Evolutionary conservation across 2,329 filamentous ascomycete species (phyloP).

Genomic region (Achaetomium macrosporum): DNA sequence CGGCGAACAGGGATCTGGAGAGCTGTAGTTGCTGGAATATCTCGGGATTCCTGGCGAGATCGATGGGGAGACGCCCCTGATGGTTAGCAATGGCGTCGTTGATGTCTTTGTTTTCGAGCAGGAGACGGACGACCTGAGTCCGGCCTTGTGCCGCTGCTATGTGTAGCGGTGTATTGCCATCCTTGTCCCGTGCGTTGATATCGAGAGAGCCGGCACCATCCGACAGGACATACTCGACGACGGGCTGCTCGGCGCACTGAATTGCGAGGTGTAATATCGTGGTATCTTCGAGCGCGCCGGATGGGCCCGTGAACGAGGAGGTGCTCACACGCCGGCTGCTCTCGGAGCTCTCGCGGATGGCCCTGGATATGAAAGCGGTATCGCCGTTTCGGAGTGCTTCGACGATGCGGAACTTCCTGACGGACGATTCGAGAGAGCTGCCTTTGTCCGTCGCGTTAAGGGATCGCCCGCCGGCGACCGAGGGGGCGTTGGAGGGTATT

Average conservation of each 20-base stretch:
- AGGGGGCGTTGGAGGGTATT: constrained; percentile 36
- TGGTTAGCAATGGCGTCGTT: constrained; percentile 85
- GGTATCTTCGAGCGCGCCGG: constrained; percentile 64
- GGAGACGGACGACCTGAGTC: constrained; percentile 69
- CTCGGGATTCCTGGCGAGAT: constrained; percentile 84
- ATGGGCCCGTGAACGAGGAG: constrained; percentile 44
- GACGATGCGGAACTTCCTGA: constrained; percentile 89
- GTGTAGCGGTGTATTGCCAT: constrained; percentile 91
- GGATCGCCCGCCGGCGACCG: constrained; percentile 27
- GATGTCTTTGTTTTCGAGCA: constrained; percentile 76
- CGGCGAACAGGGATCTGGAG: constrained; percentile 81
- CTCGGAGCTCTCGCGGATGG: constrained; percentile 63
- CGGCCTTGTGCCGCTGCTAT: constrained; percentile 79
- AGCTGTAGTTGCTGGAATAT: constrained; percentile 95
- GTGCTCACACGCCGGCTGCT: constrained; percentile 50
- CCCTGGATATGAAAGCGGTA: constrained; percentile 80
- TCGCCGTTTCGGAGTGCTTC: constrained; percentile 88
- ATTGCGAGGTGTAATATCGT: constrained; percentile 90
- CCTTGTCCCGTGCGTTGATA: constrained; percentile 83
- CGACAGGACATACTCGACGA: constrained; percentile 91
- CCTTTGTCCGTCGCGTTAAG: constrained; percentile 36
- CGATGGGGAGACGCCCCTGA: constrained; percentile 77
- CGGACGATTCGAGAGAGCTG: constrained; percentile 78
- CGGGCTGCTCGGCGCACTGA: constrained; percentile 86
- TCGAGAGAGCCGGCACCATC: constrained; percentile 63